phyloP scores from a whole-genome alignment of 2,329 filamentous ascomycete genomes.

The Eutypella sp. region DNA sequence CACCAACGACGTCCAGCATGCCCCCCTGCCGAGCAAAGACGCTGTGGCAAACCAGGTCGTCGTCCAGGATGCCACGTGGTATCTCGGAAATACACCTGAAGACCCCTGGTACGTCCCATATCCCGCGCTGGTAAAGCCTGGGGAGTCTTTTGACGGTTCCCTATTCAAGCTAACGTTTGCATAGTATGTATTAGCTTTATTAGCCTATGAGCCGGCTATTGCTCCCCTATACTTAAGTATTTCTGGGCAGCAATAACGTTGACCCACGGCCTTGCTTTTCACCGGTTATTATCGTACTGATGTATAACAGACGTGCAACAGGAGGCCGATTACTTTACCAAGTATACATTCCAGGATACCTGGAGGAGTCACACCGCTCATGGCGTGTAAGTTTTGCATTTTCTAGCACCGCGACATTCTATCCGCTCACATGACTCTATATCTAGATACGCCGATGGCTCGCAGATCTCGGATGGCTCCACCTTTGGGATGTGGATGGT shows the following conservation, averaged over 20 bases:
- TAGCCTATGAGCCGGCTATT: neutral
- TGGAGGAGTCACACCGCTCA: conserved; percentile 56
- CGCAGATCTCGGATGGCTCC: conserved; percentile 42
- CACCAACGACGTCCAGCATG: conserved; percentile 51
- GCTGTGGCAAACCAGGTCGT: conserved; percentile 37
- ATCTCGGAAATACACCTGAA: conserved; percentile 47
- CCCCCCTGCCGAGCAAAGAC: conserved; percentile 44
- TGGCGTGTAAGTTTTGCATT: conserved; percentile 32
- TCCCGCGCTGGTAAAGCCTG: neutral
- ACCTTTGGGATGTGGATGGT: conserved; percentile 59
- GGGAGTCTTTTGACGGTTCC: too few relatives aligned
- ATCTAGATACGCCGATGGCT: conserved; percentile 43
- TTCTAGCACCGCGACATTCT: neutral
- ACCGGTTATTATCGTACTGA: too few relatives aligned
- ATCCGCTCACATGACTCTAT: conserved; percentile 3
- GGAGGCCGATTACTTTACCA: conserved; percentile 59
- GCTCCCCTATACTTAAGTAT: too few relatives aligned
- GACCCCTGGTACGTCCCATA: conserved; percentile 34
- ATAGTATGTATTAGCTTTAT: neutral
- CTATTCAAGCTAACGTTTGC: neutral
- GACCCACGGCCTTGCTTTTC: too few relatives aligned
- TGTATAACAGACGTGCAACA: conserved; percentile 38
- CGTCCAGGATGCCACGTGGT: conserved; percentile 62
- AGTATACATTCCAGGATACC: conserved; percentile 57
- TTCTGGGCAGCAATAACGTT: too few relatives aligned